Conservation (phyloP, 1,284 basidiomycete species). For the Apiotrichum sp. region DNA sequence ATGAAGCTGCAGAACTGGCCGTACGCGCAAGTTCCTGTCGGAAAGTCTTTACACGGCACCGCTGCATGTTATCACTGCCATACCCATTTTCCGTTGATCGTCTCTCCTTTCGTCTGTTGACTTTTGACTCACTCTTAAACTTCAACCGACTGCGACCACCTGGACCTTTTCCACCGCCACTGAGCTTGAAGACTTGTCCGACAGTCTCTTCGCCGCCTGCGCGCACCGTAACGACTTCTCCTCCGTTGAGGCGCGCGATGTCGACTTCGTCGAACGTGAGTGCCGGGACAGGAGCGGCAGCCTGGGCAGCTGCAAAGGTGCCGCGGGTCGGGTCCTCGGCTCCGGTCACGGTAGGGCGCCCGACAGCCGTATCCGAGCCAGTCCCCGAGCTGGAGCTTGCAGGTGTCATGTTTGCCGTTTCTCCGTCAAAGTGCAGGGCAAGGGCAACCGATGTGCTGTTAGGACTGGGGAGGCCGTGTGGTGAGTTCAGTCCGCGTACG, state of each 20-base stretch:
- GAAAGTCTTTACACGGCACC: conserved; percentile 41
- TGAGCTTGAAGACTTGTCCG: conserved; percentile 42
- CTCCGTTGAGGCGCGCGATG: neutral
- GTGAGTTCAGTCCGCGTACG: conserved; percentile 14
- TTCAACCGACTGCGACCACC: conserved; percentile 39
- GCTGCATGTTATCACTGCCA: conserved; percentile 17
- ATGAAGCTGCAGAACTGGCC: conserved; percentile 47
- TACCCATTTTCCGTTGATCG: too few species aligned
- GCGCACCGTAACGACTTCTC: conserved; percentile 26
- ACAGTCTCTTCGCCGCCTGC: conserved; percentile 35
- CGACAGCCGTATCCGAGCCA: neutral
- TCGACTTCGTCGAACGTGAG: conserved; percentile 10
- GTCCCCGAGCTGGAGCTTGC: too few species aligned
- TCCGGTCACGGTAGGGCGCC: neutral
- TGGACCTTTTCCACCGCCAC: conserved; percentile 44
- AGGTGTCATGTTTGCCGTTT: neutral
- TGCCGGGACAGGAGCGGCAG: conserved; percentile 8
- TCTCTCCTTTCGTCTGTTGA: neutral
- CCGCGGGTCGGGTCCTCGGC: conserved; percentile 29
- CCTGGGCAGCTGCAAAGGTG: conserved; percentile 33
- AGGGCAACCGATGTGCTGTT: neutral
- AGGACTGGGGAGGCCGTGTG: neutral
- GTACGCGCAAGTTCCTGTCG: conserved; percentile 39
- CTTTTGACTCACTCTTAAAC: conserved; percentile 39
- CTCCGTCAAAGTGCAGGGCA: neutral